Evolutionary conservation across 1,284 basidiomycete genomes (phyloP).

Genomic region (Cystobasidium pallidum): DNA sequence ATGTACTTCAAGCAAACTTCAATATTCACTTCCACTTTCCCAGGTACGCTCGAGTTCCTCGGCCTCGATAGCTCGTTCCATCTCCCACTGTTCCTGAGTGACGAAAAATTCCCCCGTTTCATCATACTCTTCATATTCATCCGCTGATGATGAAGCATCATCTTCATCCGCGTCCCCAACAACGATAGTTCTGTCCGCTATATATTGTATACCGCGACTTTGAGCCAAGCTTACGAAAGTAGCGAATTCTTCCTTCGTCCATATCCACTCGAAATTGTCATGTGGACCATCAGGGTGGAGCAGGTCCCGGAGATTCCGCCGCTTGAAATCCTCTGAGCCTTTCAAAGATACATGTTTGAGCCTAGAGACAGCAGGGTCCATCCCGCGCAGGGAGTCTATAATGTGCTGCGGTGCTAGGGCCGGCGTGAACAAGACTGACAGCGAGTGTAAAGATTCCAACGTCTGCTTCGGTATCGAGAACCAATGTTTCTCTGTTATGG

Average conservation of each 20-base stretch:
- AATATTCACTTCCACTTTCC: slow-evolving; percentile 41
- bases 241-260: slow-evolving; percentile 28
- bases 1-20: neutral
- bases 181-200: slow-evolving; percentile 29
- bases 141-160: slow-evolving; percentile 7
- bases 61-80: slow-evolving; percentile 57
- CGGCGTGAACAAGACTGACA: slow-evolving; percentile 27
- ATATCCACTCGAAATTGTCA: slow-evolving; percentile 32
- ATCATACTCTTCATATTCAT: slow-evolving; percentile 17
- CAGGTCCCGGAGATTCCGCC: slow-evolving; percentile 33
- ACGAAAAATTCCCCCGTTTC: slow-evolving; percentile 36
- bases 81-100: slow-evolving; percentile 50
- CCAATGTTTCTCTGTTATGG: slow-evolving; percentile 30
- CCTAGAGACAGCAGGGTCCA: neutral
- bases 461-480: slow-evolving; percentile 4
- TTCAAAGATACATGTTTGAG: slow-evolving; percentile 25
- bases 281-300: slow-evolving; percentile 1
- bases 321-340: slow-evolving; percentile 27
- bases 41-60: slow-evolving; percentile 61
- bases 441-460: neutral
- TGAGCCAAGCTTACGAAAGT: slow-evolving; percentile 32
- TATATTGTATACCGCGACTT: slow-evolving; percentile 11
- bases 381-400: neutral
- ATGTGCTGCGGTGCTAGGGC: slow-evolving; percentile 9
- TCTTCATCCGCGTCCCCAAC: slow-evolving; percentile 31